These are phyloP conservation scores for Tranzscheliella williamsii DNA, from an alignment of 1,284 basidiomycete species.

Conservation along the genomic window DNA sequence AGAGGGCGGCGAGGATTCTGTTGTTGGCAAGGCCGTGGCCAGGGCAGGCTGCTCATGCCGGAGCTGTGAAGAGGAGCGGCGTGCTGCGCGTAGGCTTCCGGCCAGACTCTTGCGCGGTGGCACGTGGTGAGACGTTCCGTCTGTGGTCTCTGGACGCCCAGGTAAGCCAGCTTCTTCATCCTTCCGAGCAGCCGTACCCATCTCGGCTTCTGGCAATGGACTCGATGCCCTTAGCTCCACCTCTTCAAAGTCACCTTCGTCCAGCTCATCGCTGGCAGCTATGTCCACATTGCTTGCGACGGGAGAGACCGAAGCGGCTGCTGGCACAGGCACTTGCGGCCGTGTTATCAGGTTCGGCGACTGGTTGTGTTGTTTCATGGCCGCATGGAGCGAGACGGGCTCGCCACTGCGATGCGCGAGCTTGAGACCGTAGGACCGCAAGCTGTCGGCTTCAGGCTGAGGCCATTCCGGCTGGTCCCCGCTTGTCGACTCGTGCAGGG, in stretches of 20 bases:
- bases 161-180: constrained; percentile 33
- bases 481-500: constrained; percentile 36
- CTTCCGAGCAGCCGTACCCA: background rate
- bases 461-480: background rate
- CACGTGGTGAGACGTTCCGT: background rate
- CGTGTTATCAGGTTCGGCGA: too few relatives aligned
- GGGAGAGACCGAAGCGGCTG: too few relatives aligned
- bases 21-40: too few relatives aligned
- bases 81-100: constrained; percentile 24
- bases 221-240: constrained; percentile 9
- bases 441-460: background rate
- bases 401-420: constrained; percentile 17
- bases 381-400: constrained; percentile 26
- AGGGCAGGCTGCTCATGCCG: too few relatives aligned
- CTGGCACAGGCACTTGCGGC: too few relatives aligned
- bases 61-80: constrained; percentile 14
- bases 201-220: constrained; percentile 8
- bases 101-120: constrained; percentile 34
- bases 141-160: constrained; percentile 2
- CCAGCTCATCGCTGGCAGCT: constrained; percentile 11
- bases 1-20: too few relatives aligned
- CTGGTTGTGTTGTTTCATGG: constrained; percentile 4
- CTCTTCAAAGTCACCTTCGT: constrained; percentile 34
- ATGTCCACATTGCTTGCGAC: background rate
- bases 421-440: constrained; percentile 7